phyloP scores from a whole-genome alignment of 495 filamentous ascomycete species.

The Letharia lupina region DNA sequence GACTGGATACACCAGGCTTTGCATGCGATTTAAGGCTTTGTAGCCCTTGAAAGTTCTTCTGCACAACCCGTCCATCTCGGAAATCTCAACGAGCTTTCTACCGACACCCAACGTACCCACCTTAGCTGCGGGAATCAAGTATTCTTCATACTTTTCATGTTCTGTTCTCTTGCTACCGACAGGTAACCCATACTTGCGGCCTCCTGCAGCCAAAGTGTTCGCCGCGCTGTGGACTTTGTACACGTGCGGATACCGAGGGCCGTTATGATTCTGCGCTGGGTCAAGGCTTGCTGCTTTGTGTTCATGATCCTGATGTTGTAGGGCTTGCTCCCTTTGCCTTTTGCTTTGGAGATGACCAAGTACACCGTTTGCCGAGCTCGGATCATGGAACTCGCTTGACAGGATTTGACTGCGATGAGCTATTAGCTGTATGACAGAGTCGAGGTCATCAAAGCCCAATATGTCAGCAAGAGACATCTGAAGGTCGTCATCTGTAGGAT shows the following conservation, averaged over 20 bases:
- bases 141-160: slow-evolving; percentile 75
- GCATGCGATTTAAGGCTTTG: slow-evolving; percentile 91
- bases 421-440: slow-evolving; percentile 79
- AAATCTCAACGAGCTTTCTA: slow-evolving; percentile 67
- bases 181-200: slow-evolving; percentile 70
- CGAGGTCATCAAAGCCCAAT: slow-evolving; percentile 83
- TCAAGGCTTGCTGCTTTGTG: slow-evolving; percentile 71
- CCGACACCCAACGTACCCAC: slow-evolving; percentile 63
- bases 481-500: slow-evolving; percentile 58
- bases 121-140: slow-evolving; percentile 70
- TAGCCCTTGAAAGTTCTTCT: slow-evolving; percentile 90
- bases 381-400: slow-evolving; percentile 17
- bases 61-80: slow-evolving; percentile 82
- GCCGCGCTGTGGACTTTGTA: slow-evolving; percentile 75
- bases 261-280: slow-evolving; percentile 51
- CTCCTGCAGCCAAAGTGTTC: slow-evolving; percentile 67
- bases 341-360: slow-evolving; percentile 58
- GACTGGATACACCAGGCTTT: slow-evolving; percentile 90
- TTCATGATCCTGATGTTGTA: slow-evolving; percentile 64
- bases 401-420: slow-evolving; percentile 59
- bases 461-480: slow-evolving; percentile 87
- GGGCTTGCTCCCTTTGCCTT: slow-evolving; percentile 65
- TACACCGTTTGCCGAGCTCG: slow-evolving; percentile 42
- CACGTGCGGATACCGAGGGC: slow-evolving; percentile 78
- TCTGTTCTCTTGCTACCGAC: slow-evolving; percentile 53